phyloP scores from a whole-genome alignment of 2,329 filamentous ascomycete species.

The Neodidymelliopsis sp. region DNA sequence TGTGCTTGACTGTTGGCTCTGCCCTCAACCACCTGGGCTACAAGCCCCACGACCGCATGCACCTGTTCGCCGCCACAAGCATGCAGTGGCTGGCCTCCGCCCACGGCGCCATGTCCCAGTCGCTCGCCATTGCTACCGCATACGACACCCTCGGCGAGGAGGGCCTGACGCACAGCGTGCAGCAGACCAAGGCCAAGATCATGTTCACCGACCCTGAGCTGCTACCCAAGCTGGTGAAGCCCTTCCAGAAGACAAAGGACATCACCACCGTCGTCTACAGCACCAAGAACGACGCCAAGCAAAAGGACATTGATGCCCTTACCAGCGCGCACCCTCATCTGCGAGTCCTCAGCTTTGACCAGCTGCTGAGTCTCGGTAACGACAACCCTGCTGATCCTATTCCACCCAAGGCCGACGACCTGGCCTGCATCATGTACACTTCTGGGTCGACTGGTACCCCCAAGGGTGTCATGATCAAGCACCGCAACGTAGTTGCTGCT shows the following conservation, averaged over 20 bases:
- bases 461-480: conserved; percentile 86
- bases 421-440: conserved; percentile 84
- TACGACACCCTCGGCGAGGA: conserved; percentile 91
- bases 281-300: conserved; percentile 60
- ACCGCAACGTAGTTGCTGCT: conserved; percentile 80
- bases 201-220: conserved; percentile 90
- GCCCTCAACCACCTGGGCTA: conserved; percentile 79
- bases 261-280: conserved; percentile 67
- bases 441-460: conserved; percentile 89
- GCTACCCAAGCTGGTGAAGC: conserved; percentile 60
- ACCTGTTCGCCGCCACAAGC: conserved; percentile 83
- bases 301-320: conserved; percentile 62
- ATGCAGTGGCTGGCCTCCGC: conserved; percentile 85
- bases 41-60: conserved; percentile 70
- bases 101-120: conserved; percentile 81
- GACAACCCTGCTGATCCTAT: conserved; percentile 74
- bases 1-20: conserved; percentile 72
- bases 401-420: conserved; percentile 75
- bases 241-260: conserved; percentile 63
- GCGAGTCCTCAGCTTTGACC: conserved; percentile 63
- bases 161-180: conserved; percentile 84
- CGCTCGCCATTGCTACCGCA: conserved; percentile 89
- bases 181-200: conserved; percentile 78
- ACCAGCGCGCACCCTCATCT: conserved; percentile 62
- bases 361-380: conserved; percentile 63